A percentile compares a stretch with the other conserved stretches of the same genome.
phyloP scores from a whole-genome alignment of 768 basidiomycete genomes.

The Lactarius quietus region DNA sequence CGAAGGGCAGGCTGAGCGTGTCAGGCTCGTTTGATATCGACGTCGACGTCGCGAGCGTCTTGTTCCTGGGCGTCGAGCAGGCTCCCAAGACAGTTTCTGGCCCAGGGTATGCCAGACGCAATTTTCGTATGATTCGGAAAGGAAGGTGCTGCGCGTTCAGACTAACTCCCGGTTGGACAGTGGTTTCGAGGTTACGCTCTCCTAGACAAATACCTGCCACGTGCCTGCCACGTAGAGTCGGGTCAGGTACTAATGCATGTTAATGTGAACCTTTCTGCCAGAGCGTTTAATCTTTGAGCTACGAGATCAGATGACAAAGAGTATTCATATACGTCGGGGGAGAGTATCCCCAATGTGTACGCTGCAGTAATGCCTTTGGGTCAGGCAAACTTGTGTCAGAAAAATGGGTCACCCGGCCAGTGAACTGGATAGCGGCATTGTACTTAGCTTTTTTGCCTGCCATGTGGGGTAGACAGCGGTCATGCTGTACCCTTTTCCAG shows the following conservation, averaged over 20 bases:
- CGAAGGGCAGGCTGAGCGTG: conserved; percentile 31
- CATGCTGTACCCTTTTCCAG: not conserved
- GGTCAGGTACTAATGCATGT: not conserved
- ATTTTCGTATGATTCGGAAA: conserved; percentile 37
- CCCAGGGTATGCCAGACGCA: conserved; percentile 24
- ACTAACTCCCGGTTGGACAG: conserved; percentile 38
- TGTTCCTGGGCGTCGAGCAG: conserved; percentile 32
- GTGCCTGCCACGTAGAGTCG: too few species aligned
- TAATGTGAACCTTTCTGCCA: not conserved
- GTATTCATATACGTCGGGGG: too few species aligned
- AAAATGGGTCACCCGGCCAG: not conserved
- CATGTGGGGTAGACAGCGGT: not conserved
- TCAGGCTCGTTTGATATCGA: conserved; percentile 31
- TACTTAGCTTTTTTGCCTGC: not conserved
- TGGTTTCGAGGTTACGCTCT: conserved; percentile 31
- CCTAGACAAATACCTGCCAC: too few species aligned
- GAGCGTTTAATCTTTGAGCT: not conserved
- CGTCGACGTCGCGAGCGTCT: conserved; percentile 36
- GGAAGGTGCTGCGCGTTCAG: conserved; percentile 44
- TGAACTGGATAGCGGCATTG: not conserved
- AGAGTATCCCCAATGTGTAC: not conserved
- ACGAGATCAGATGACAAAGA: too few species aligned
- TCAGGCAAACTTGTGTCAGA: not conserved
- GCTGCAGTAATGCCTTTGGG: too few species aligned
- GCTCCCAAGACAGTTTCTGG: conserved; percentile 28